phyloP scores from a whole-genome alignment of 176 grass and related monocot genomes.

The Echinochloa phyllopogon region DNA sequence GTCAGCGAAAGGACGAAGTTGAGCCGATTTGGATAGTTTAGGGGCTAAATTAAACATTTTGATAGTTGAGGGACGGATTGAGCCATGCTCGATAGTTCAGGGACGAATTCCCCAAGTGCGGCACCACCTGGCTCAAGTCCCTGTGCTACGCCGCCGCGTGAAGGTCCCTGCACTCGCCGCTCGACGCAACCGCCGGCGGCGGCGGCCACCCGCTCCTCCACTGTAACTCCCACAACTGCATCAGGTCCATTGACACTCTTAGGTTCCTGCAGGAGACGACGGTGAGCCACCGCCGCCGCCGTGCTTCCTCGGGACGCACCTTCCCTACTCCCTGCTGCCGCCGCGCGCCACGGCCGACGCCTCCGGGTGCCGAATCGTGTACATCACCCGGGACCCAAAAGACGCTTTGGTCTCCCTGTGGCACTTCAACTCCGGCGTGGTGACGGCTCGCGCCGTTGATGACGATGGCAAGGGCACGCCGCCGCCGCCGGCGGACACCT shows the following conservation, averaged over 20 bases:
- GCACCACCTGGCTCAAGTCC: too few species aligned
- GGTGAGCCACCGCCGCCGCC: not conserved
- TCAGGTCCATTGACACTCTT: conserved; percentile 24
- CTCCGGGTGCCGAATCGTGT: conserved; percentile 20
- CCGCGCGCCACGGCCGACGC: not conserved
- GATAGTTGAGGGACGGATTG: too few species aligned
- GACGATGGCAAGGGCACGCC: not conserved
- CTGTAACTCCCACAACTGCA: conserved; percentile 37
- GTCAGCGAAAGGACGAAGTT: too few species aligned
- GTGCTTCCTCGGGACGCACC: conserved; percentile 36
- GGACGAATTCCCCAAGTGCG: too few species aligned
- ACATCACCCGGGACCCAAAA: conserved; percentile 42
- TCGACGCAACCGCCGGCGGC: too few species aligned
- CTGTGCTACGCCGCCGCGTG: not conserved
- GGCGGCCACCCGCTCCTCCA: conserved; percentile 31
- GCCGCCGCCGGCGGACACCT: not conserved
- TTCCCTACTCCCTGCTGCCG: conserved; percentile 42
- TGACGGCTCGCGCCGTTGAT: not conserved
- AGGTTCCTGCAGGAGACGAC: not conserved
- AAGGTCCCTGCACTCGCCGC: conserved; percentile 1
- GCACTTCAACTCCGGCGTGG: not conserved
- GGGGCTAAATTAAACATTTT: too few species aligned
- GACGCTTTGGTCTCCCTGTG: conserved; percentile 39
- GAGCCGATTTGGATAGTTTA: too few species aligned
- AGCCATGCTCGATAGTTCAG: too few species aligned